phyloP scores from a whole-genome alignment of 1,284 basidiomycete species.

The Boletus mariae region DNA sequence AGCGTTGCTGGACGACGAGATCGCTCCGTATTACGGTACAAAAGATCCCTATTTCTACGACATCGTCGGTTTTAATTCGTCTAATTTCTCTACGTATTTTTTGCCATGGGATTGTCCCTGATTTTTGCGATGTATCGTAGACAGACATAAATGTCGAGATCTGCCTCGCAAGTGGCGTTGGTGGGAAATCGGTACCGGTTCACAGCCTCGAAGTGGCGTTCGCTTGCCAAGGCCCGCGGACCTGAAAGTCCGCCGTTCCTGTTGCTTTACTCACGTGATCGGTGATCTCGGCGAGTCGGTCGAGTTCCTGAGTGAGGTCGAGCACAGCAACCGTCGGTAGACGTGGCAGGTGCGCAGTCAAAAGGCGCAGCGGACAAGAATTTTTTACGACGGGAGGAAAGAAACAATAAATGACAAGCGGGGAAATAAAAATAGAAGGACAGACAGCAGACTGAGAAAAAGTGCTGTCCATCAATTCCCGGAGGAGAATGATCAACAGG shows the following conservation, averaged over 20 bases:
- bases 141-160: background rate
- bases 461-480: background rate
- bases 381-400: background rate
- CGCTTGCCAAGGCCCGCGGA: background rate
- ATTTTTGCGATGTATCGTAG: background rate
- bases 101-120: background rate
- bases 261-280: slow-evolving; percentile 7
- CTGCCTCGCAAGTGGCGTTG: background rate
- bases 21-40: background rate
- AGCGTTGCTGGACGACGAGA: background rate
- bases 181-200: background rate
- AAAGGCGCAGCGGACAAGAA: background rate
- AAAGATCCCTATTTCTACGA: too few relatives aligned
- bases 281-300: slow-evolving; percentile 1
- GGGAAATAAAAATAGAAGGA: background rate
- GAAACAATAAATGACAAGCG: background rate
- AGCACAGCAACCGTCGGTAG: slow-evolving; percentile 18
- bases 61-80: too few relatives aligned
- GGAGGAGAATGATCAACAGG: background rate
- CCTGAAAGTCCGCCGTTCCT: background rate
- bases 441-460: background rate
- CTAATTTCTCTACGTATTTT: too few relatives aligned
- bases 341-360: slow-evolving; percentile 4
- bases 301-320: slow-evolving; percentile 6
- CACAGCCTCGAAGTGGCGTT: slow-evolving; percentile 15